A percentile compares a stretch with the other conserved stretches of the same genome.
Conservation (phyloP, 2,329 filamentous ascomycete species). For the Dactylellina cionopaga region DNA sequence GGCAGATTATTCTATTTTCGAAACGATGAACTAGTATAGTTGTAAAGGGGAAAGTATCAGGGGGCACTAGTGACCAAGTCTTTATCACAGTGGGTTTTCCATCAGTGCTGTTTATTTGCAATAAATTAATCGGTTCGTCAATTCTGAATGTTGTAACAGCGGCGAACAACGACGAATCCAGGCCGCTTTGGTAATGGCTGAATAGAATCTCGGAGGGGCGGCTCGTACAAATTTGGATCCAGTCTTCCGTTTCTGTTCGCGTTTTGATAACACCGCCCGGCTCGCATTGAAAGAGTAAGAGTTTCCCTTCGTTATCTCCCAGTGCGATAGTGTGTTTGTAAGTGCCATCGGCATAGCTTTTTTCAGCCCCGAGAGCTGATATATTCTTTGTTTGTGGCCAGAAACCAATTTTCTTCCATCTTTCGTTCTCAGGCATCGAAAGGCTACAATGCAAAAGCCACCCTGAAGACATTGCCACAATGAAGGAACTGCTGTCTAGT, state of each 20-base stretch:
- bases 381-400: constrained; percentile 31
- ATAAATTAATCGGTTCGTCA: constrained; percentile 11
- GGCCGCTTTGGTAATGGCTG: background rate
- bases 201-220: constrained; percentile 43
- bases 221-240: constrained; percentile 32
- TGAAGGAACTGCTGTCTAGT: constrained; percentile 22
- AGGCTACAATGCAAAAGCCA: constrained; percentile 43
- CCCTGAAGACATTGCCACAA: constrained; percentile 35
- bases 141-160: constrained; percentile 43
- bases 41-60: constrained; percentile 43
- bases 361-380: constrained; percentile 29
- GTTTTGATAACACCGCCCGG: background rate
- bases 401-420: constrained; percentile 30
- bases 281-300: constrained; percentile 2
- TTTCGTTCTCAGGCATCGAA: background rate
- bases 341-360: background rate
- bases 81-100: background rate
- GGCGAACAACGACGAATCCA: background rate
- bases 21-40: constrained; percentile 12
- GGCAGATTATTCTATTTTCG: background rate
- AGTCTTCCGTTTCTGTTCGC: background rate
- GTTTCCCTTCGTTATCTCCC: constrained; percentile 32
- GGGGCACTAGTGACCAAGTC: constrained; percentile 19
- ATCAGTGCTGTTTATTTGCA: background rate
- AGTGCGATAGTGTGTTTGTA: constrained; percentile 13